Conservation (phyloP, 1,284 basidiomycete species). For the Sporisorium reilianum region DNA sequence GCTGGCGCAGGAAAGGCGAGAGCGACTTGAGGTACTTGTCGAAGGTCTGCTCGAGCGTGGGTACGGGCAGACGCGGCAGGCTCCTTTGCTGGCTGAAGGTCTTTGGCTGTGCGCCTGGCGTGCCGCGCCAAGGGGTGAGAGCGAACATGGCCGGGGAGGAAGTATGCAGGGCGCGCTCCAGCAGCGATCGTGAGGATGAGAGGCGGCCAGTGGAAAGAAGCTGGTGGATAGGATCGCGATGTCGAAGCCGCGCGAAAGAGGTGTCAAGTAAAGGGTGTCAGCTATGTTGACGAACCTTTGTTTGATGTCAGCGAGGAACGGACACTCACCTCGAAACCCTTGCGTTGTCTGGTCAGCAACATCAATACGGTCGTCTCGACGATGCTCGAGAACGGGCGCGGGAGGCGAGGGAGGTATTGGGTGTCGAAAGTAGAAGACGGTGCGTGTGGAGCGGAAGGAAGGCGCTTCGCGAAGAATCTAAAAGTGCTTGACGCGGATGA, state of each 20-base stretch:
- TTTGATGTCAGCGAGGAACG: too few relatives aligned
- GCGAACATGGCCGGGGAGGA: constrained; percentile 68
- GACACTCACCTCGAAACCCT: constrained; percentile 41
- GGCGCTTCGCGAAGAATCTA: neutral
- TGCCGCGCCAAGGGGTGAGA: constrained; percentile 64
- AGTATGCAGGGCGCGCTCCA: constrained; percentile 31
- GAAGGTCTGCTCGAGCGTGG: constrained; percentile 81
- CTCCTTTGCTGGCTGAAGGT: constrained; percentile 70
- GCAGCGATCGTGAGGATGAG: constrained; percentile 15
- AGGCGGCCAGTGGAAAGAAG: constrained; percentile 39
- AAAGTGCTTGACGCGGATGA: neutral
- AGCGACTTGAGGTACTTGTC: constrained; percentile 84
- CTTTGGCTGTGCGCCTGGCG: constrained; percentile 63
- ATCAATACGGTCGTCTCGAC: constrained; percentile 41
- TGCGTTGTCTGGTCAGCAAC: constrained; percentile 48
- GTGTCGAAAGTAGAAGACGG: constrained; percentile 2
- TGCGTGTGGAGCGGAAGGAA: constrained; percentile 4
- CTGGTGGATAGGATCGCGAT: constrained; percentile 3
- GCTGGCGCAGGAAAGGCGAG: constrained; percentile 79
- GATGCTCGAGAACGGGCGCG: constrained; percentile 26
- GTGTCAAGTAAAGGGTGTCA: constrained; percentile 5
- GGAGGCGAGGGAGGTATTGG: constrained; percentile 3
- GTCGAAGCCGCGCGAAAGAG: neutral
- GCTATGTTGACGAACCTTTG: neutral
- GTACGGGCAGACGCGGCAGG: constrained; percentile 84